phyloP scores from a whole-genome alignment of 2,329 filamentous ascomycete species.

The Falciphora oryzae region DNA sequence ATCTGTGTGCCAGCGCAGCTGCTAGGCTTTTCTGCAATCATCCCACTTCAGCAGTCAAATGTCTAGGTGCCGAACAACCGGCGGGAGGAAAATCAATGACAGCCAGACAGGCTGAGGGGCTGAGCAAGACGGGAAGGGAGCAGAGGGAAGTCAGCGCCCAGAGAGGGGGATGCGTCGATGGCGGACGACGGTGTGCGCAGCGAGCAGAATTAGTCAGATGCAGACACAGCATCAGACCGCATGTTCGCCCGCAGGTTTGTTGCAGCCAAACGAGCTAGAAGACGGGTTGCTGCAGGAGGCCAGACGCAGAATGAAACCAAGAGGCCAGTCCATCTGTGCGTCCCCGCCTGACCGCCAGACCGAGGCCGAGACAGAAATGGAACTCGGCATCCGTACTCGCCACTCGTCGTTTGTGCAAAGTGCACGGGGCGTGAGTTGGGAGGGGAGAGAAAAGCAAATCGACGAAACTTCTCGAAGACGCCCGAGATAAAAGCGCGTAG shows the following conservation, averaged over 20 bases:
- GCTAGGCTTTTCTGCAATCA: not conserved
- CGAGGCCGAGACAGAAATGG: not conserved
- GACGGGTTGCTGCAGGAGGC: not conserved
- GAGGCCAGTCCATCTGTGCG: not conserved
- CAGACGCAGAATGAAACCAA: slow-evolving; percentile 1
- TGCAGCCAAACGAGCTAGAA: not conserved
- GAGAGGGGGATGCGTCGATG: not conserved
- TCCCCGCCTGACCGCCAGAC: not conserved
- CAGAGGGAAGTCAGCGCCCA: not conserved
- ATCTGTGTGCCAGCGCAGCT: not conserved
- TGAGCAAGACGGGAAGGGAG: not conserved
- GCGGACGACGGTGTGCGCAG: not conserved
- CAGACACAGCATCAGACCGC: not conserved
- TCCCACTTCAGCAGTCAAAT: not conserved
- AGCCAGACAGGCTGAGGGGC: not conserved
- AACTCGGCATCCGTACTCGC: not conserved
- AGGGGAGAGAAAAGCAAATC: not conserved
- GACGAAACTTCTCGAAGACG: not conserved
- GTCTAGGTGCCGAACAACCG: not conserved
- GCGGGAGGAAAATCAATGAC: too few species aligned
- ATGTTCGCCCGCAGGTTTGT: not conserved
- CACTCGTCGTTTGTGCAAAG: not conserved
- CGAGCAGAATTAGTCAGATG: not conserved
- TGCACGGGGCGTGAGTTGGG: not conserved
- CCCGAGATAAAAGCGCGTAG: not conserved